phyloP scores from a whole-genome alignment of 805 yeast species.

The Yarrowia sp. region DNA sequence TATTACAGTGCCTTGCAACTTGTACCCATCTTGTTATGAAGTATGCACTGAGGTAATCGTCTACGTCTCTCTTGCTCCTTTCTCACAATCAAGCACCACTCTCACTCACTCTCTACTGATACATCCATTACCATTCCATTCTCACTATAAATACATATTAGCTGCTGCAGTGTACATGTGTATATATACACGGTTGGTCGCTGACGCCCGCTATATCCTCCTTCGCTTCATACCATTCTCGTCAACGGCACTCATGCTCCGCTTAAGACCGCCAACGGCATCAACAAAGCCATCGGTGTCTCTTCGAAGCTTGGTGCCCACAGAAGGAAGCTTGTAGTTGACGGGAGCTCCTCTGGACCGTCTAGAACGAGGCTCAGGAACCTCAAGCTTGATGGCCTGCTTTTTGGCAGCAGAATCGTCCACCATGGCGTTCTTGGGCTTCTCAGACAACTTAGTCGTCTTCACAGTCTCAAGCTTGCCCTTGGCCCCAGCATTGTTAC shows the following conservation, averaged over 20 bases:
- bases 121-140: background rate
- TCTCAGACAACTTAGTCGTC: conserved; percentile 16
- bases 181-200: background rate
- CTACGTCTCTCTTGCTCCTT: no score
- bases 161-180: conserved; percentile 9
- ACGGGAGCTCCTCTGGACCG: conserved; percentile 60
- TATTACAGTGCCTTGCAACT: no score
- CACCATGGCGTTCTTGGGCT: conserved; percentile 6
- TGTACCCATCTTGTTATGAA: no score
- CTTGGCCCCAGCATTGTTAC: background rate
- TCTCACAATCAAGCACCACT: no score
- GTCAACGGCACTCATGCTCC: conserved; percentile 6
- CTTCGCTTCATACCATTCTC: conserved; percentile 26
- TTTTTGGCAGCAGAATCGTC: background rate
- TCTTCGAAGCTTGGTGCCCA: conserved; percentile 73
- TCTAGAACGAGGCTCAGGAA: conserved; percentile 49
- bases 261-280: conserved; percentile 54
- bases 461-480: conserved; percentile 8
- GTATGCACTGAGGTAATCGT: no score
- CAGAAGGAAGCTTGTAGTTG: conserved; percentile 71
- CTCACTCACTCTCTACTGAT: no score
- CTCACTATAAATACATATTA: conserved; percentile 19
- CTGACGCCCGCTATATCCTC: background rate
- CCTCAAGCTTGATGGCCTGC: conserved; percentile 14
- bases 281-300: conserved; percentile 65